Percentiles rank a stretch among this genome's conserved stretches.
Conservation (phyloP, 768 basidiomycete genomes). For the Lenzites betulinus region DNA sequence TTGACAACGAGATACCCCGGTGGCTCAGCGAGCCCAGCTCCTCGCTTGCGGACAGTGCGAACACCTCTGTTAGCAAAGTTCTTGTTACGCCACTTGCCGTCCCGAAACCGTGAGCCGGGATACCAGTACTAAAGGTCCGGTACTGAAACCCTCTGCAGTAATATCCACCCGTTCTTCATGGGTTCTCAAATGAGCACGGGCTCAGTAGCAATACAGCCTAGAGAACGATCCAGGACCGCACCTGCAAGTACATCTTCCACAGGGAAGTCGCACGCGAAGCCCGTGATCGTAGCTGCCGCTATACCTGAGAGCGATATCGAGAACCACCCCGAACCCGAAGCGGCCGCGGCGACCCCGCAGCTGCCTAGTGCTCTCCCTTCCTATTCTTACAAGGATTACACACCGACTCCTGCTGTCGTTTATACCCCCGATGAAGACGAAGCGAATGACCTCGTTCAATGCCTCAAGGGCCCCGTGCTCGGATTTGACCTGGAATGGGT, state of each 20-base stretch:
- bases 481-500: conserved; percentile 58
- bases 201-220: background rate
- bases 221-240: background rate
- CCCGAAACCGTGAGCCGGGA: conserved; percentile 1
- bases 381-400: conserved; percentile 43
- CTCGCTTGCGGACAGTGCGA: background rate
- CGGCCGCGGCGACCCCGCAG: background rate
- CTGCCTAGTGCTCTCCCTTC: conserved; percentile 24
- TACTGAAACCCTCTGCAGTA: background rate
- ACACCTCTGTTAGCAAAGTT: background rate
- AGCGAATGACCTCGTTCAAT: conserved; percentile 42
- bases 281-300: background rate
- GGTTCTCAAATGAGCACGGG: background rate
- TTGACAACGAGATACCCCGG: conserved; percentile 24
- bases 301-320: background rate
- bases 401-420: conserved; percentile 36
- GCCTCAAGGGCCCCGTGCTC: conserved; percentile 42
- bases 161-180: background rate
- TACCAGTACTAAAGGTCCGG: too few relatives aligned
- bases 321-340: conserved; percentile 1
- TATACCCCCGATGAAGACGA: conserved; percentile 45
- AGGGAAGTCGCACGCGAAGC: background rate
- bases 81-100: background rate
- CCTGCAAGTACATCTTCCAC: background rate
- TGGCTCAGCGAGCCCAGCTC: conserved; percentile 2